Conservation (phyloP, 306 rosid genomes). For the Prunus fruticosa region DNA sequence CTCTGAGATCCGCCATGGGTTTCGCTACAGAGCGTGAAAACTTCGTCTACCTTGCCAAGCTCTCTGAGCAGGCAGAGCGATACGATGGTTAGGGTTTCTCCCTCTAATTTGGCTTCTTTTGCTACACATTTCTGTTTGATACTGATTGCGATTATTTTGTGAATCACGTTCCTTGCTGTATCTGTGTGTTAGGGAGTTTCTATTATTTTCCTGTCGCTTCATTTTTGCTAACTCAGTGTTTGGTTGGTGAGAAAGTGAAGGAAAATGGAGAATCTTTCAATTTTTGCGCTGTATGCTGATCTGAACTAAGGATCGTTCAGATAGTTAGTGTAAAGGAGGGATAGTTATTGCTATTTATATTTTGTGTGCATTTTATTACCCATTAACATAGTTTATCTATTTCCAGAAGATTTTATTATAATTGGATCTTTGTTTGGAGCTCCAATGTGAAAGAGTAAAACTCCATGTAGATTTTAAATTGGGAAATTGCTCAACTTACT, state of each 20-base stretch:
- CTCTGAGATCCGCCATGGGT: conserved; percentile 62
- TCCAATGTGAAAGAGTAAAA: not conserved
- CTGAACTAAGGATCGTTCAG: not conserved
- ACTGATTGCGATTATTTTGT: not conserved
- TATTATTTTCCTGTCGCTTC: not conserved
- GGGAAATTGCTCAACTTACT: too few relatives aligned
- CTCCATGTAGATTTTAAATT: not conserved
- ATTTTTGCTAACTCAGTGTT: not conserved
- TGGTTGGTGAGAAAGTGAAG: not conserved
- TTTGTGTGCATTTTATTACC: not conserved
- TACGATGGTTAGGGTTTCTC: conserved; percentile 63
- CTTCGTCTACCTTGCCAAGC: conserved; percentile 80
- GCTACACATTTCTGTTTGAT: not conserved
- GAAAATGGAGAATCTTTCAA: not conserved
- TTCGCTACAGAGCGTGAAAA: conserved; percentile 65
- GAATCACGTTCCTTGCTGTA: not conserved
- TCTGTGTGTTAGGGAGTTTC: not conserved
- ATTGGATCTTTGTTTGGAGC: not conserved
- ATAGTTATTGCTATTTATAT: not conserved
- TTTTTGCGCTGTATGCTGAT: not conserved
- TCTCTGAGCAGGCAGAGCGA: conserved; percentile 91
- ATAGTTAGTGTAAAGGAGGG: not conserved
- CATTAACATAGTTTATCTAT: not conserved
- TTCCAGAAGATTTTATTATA: not conserved
- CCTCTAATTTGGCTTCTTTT: not conserved